Base-by-base conservation (phyloP, 805 yeast genomes). In the Komagataella kurtzmanii region DNA sequence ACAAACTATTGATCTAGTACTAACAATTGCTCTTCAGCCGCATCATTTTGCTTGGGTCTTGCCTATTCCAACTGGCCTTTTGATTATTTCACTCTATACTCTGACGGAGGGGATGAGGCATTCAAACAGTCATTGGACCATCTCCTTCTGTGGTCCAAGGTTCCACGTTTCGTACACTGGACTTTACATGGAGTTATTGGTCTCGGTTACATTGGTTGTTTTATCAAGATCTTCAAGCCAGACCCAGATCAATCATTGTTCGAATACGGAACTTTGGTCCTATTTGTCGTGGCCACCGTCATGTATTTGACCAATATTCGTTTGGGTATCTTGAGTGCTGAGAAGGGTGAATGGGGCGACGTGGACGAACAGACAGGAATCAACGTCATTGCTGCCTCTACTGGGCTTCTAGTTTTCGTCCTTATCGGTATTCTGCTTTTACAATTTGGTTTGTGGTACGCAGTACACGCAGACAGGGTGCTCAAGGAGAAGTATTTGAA, bases 371-470 rank as follows among this genome's bases (percentile, higher is more conserved):
- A 74, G 54, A 87, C 95, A 19, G 98, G 98, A 30, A 68, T 91
- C 60, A 88, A 87, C 57, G 96, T 93, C 45, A 79, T 93, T 61
- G 97, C 93, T 45, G 97, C 98, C 4, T 82, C 93, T 24, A 83
- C 84, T 67, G 76, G 84, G 44, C 83, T 91, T 73, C 73, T 87
- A 57, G 79, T 85, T 7, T 65, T 88, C 51, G 72, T 85, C 17
- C 70, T 90, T 50, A 62, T 79, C 19, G 97, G 97, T 57, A 85
- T 89, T n/a, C 68, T 89, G 46, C 73, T 86, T 7, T 75, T 93
- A 58, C 98, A 93, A 70, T 81, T 79, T 51, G 97, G 97, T 44
- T 76, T 91, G 61, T 88, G 85, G 77, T 91, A 85, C 69, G 96
- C 96, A 30, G 57, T 57, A 48, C 55, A 57, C 52, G 65, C 58